Base-by-base conservation (phyloP, 2,329 filamentous ascomycete species). In the Cytospora piceicola region DNA sequence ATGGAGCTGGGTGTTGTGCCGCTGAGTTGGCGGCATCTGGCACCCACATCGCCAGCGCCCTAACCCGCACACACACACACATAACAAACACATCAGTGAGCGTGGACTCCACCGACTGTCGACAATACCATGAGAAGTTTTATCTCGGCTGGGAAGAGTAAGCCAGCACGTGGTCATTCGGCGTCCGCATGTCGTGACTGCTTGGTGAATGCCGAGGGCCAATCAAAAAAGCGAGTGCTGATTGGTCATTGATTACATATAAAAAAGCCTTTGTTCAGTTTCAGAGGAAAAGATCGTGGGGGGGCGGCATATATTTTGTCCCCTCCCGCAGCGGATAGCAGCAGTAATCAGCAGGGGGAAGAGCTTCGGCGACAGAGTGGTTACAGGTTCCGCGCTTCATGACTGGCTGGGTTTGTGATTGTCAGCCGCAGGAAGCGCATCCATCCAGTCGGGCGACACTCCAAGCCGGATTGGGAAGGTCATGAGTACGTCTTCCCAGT, bases 401-500 rank as follows among this genome's bases (percentile, higher is more conserved):
- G 61, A 60, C 39, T 66, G 56, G 61, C 20, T 59, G 61, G 56
- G 61, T 52, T 66, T 63, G 49, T 55, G 58, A 57, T 24, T 57
- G 42, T 34, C 57, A 55, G 49, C 58, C 60, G 64, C 53, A 63
- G 54, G 29, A 64, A 61, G 63, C 56, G 57, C 63, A 64, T 34
- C 51, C 57, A 52, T 54, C 61, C 61, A 56, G 65, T 64, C 56
- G 42, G 34, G 61, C 53, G 62, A 59, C 58, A 17, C n/a, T 22
- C 46, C 49, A 54, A 34, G 34, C 61, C 62, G 53, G 24, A 64
- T 64, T 5, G 20, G 55, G 61, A 46, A 67, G 65, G 65, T 64
- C 65, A 56, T 65, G 49, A 46, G 61, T 57, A 32, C 46, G 30
- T 36, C 24, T 24, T 67, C 58, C 64, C 65, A 67, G 65, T 57